These are phyloP conservation scores for Saturnispora kantuleensis DNA, from an alignment of 805 yeast genomes.

Conservation along the genomic window DNA sequence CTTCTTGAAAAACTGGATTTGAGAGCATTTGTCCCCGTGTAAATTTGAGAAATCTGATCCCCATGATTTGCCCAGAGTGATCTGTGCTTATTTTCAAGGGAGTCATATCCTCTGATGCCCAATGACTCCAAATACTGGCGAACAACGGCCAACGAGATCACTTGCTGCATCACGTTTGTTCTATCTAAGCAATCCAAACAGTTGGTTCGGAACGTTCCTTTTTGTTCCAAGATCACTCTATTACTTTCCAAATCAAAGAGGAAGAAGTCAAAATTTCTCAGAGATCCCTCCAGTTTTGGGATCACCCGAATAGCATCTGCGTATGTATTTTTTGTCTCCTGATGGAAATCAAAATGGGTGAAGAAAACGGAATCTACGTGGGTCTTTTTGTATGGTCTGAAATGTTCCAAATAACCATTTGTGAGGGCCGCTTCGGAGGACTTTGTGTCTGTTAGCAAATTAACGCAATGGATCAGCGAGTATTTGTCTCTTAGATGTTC, in stretches of 20 bases:
- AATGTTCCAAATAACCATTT: constrained; percentile 53
- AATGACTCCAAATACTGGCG: constrained; percentile 33
- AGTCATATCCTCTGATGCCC: constrained; percentile 30
- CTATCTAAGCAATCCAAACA: constrained; percentile 93
- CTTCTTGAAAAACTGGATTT: constrained; percentile 90
- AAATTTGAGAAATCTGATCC: constrained; percentile 89
- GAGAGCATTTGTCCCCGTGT: constrained; percentile 95
- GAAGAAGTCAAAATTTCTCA: constrained; percentile 76
- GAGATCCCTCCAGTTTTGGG: constrained; percentile 51
- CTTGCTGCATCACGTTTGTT: constrained; percentile 83
- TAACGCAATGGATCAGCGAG: constrained; percentile 85
- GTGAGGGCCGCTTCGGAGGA: constrained; percentile 68
- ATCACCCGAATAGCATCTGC: constrained; percentile 68
- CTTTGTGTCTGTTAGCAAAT: constrained; percentile 65
- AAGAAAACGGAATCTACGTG: constrained; percentile 37
- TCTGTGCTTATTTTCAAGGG: constrained; percentile 64
- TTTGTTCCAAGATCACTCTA: constrained; percentile 61
- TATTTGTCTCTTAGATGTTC: constrained; percentile 58
- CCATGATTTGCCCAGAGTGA: constrained; percentile 98
- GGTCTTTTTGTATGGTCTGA: constrained; percentile 31
- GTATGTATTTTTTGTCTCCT: constrained; percentile 83
- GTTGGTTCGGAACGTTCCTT: constrained; percentile 86
- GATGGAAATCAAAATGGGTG: constrained; percentile 90
- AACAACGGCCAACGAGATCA: constrained; percentile 64
- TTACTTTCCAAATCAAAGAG: constrained; percentile 50